Base-by-base conservation (phyloP, 495 filamentous ascomycete species). In the Aspergillus diversus region DNA sequence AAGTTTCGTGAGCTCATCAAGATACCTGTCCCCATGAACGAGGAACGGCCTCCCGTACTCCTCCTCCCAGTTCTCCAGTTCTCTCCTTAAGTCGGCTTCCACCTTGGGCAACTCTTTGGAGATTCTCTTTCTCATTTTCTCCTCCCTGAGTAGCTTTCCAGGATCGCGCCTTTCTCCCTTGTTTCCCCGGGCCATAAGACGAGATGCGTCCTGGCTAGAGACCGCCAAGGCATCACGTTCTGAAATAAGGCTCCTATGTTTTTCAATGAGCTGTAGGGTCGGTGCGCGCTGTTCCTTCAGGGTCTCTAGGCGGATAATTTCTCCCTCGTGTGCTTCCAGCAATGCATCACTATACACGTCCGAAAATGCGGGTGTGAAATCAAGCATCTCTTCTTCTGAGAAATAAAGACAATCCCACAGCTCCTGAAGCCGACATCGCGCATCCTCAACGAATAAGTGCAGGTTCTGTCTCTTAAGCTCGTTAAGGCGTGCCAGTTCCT, bases 111-210 rank as follows among this genome's bases (percentile, higher is more conserved):
- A 81, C 65, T 99, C 95, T 75, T 97, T 97, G 15, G 92, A 83
- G 61, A 98, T 96, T 32, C 93, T 82, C 84, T 98, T 99, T 46
- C 95, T 86, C 92, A 97, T 95, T 83, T 97, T 98, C 79, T 99
- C 95, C 71, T 99, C 95, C 31, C 95, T 85, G 33, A 99, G 79
- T n/a, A 99, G 81, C 73, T 96, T 92, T 33, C 92, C 93, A 0
- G 95, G 95, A 73, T 99, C 95, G 67, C 95, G 90, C 69, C 86
- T 88, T 73, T 97, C 92, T 54, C 92, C 90, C 76, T 94, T 97
- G 59, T 89, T 87, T 3, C 93, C 93, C 43, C 93, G 90, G 62
- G 84, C 84, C 87, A 97, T 91, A 13, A 99, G 81, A 32, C 95
- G 89, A 27, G 93, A 97, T 33, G 96, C 92, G 79, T 99, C 96